Evolutionary conservation across 768 basidiomycete species (phyloP).

Genomic region (Amanita exitialis): DNA sequence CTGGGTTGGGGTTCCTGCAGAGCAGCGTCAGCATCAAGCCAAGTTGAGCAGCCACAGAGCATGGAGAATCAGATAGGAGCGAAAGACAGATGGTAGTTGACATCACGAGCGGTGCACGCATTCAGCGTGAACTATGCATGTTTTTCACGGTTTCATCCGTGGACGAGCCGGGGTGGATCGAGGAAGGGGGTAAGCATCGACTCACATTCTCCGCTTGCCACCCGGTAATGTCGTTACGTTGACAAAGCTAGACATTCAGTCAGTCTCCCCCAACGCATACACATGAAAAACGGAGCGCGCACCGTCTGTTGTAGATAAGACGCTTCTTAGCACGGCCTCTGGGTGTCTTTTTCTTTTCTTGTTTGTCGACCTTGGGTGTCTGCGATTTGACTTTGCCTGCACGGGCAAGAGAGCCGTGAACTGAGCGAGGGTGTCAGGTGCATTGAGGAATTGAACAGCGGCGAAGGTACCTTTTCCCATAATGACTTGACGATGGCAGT

Average conservation of each 20-base stretch:
- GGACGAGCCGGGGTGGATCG: constrained; percentile 1
- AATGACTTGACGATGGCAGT: constrained; percentile 46
- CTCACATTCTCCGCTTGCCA: constrained; percentile 96
- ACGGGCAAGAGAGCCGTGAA: constrained; percentile 99
- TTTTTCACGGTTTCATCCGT: constrained; percentile 48
- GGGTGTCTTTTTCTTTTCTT: constrained; percentile 98
- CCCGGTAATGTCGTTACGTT: constrained; percentile 87
- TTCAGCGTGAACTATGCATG: constrained; percentile 98
- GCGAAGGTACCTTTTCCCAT: constrained; percentile 60
- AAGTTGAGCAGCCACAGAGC: constrained; percentile 10
- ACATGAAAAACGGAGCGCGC: constrained; percentile 18
- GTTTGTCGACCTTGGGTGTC: constrained; percentile 95
- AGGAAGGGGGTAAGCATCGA: constrained; percentile 15
- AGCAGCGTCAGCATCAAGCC: constrained; percentile 3
- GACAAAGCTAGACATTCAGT: constrained; percentile 53
- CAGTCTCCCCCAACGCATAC: neutral
- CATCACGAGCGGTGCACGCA: constrained; percentile 51
- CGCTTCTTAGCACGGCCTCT: constrained; percentile 98
- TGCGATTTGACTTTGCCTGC: constrained; percentile 99
- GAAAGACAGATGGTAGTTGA: constrained; percentile 93
- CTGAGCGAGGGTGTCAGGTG: constrained; percentile 27
- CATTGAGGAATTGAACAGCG: too few species aligned
- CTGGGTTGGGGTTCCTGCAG: constrained; percentile 54
- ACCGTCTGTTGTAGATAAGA: constrained; percentile 88
- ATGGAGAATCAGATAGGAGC: constrained; percentile 88